These are phyloP conservation scores for Helichrysum umbraculigerum DNA, from an alignment of 129 eudicot species.

Conservation along the genomic window DNA sequence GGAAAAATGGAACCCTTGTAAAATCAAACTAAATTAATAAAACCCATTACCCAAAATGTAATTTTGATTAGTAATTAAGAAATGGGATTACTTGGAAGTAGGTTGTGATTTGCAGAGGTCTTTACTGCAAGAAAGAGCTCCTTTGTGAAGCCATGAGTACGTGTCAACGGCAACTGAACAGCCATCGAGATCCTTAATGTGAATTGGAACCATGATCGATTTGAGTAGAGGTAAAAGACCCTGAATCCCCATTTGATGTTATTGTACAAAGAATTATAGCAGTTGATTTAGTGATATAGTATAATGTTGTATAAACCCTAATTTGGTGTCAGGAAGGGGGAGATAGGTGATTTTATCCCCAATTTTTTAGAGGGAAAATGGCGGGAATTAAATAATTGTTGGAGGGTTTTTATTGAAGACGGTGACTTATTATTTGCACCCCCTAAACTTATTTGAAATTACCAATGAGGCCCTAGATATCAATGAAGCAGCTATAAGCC, in stretches of 20 bases:
- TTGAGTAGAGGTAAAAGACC: slow-evolving; percentile 88
- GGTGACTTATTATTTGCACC: too few species aligned
- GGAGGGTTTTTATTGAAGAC: neutral
- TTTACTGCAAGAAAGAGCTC: slow-evolving; percentile 92
- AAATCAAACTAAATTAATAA: neutral
- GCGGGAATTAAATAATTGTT: slow-evolving; percentile 24
- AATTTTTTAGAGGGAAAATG: slow-evolving; percentile 19
- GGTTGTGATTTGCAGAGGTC: slow-evolving; percentile 80
- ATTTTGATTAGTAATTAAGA: neutral
- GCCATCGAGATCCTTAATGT: slow-evolving; percentile 82
- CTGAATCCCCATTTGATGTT: slow-evolving; percentile 67
- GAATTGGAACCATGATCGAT: slow-evolving; percentile 82
- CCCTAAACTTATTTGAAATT: too few species aligned
- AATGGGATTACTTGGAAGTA: slow-evolving; percentile 60
- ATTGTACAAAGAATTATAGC: neutral
- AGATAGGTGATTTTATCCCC: slow-evolving; percentile 14
- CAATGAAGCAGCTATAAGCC: too few species aligned
- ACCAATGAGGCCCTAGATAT: too few species aligned
- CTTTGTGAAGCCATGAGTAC: slow-evolving; percentile 98
- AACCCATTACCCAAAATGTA: slow-evolving; percentile 27
- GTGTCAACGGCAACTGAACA: slow-evolving; percentile 86
- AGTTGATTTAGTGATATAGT: neutral
- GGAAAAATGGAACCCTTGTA: neutral
- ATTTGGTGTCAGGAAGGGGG: slow-evolving; percentile 17
- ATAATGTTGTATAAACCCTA: slow-evolving; percentile 23